phyloP scores from a whole-genome alignment of 2,329 filamentous ascomycete genomes.

The Cladosporium sp. region DNA sequence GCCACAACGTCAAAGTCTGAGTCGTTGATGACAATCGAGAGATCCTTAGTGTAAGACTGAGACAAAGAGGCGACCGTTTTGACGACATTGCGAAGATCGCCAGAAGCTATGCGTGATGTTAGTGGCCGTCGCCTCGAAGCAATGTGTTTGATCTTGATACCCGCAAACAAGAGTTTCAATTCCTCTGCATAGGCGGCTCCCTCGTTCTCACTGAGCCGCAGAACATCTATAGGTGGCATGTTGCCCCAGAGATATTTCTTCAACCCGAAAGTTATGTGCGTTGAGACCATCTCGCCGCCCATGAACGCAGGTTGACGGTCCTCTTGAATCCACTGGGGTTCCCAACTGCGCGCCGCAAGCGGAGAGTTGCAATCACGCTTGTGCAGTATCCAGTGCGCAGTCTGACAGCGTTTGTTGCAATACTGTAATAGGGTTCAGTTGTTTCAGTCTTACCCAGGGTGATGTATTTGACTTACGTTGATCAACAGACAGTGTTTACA shows the following conservation, averaged over 20 bases:
- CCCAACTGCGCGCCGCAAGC: neutral
- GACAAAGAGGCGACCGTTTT: slow-evolving; percentile 37
- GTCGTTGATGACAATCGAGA: slow-evolving; percentile 20
- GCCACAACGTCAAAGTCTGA: neutral
- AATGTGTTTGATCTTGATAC: too few relatives aligned
- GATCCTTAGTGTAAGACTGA: slow-evolving; percentile 19
- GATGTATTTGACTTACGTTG: too few relatives aligned
- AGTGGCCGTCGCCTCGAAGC: too few relatives aligned
- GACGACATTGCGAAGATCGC: slow-evolving; percentile 37
- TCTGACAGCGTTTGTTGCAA: neutral
- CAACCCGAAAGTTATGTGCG: neutral
- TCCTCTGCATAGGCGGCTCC: slow-evolving; percentile 14
- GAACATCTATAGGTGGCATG: slow-evolving; percentile 38
- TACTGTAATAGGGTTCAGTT: neutral
- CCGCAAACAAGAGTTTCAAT: slow-evolving; percentile 34
- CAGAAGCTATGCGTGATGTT: slow-evolving; percentile 36
- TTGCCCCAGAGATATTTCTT: slow-evolving; percentile 38
- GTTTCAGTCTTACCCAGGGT: too few relatives aligned
- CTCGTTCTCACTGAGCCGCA: slow-evolving; percentile 32
- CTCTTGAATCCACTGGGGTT: neutral
- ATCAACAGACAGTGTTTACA: too few relatives aligned
- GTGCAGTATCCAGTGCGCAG: neutral
- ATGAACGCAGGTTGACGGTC: neutral
- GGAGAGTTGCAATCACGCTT: neutral
- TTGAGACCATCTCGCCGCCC: neutral